Base-by-base conservation (phyloP, 1,284 basidiomycete species). In the Pholiota adiposa region DNA sequence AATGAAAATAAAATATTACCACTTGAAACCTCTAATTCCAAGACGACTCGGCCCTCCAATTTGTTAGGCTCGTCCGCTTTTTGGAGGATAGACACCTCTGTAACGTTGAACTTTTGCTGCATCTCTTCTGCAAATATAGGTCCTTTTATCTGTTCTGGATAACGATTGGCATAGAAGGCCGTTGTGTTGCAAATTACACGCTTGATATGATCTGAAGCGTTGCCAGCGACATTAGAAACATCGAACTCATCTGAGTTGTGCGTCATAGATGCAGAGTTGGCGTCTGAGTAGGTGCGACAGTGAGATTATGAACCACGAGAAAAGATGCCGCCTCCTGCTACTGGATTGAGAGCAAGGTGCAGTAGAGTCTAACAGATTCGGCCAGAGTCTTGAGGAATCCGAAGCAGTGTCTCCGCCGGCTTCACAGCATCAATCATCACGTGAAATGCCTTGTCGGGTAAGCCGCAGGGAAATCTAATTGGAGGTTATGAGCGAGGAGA, bases 11-110 rank as follows among this genome's bases (percentile, higher is more conserved):
- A 74, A 27, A n/a, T n/a, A n/a, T n/a, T 54, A 83, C 85, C 83
- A 71, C 82, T 74, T 4, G 75, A 73, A 8, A 84, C 82, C 16
- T 70, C 73, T 40, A 79, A 62, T 68, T 84, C 81, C 51, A 79
- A 70, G 3, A 85, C 80, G n/a, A 85, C 77, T 41, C 74, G 72
- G 3, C 74, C 79, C 63, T 83, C 82, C 18, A 70, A 60, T 66
- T 75, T 80, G 41, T 65, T 54, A 4, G 81, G 78, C 61, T 83
- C 83, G 33, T 84, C 77, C 16, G 60, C 63, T 57, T 82, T 83
- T 51, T 70, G 63, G 1, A 70, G 57, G n/a, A 84, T 65, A 3
- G 79, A 79, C 0, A 83, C 72, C 51, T 84, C 80, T 4, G 71
- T 76, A 11, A 82, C 69, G 16, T 69, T 61, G 38, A 84, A 27